A percentile compares a stretch with the other conserved stretches of the same genome.
These are phyloP conservation scores for Neofusicoccum laricinum DNA, from an alignment of 2,329 filamentous ascomycete species.

Conservation along the genomic window DNA sequence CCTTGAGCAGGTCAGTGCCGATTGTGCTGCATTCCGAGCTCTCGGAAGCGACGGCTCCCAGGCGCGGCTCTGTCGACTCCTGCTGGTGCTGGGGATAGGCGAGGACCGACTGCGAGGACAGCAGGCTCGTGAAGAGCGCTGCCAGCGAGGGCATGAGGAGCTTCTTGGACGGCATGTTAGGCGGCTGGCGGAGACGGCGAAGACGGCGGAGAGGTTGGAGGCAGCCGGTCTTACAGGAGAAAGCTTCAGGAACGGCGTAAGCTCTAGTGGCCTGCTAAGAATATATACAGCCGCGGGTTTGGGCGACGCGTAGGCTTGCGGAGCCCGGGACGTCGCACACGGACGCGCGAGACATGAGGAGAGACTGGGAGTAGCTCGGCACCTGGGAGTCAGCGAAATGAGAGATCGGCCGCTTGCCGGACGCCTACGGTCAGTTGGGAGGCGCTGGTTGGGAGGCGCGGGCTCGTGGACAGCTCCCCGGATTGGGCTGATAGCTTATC, in stretches of 20 bases:
- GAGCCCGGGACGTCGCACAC: not conserved
- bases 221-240: not conserved
- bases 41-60: conserved; percentile 48
- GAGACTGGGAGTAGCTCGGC: not conserved
- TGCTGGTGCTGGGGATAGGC: not conserved
- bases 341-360: not conserved
- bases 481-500: not conserved
- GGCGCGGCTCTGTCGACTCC: conserved; percentile 12
- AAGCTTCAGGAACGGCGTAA: not conserved
- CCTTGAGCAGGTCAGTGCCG: conserved; percentile 44
- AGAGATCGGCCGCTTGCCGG: not conserved
- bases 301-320: not conserved
- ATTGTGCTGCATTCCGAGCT: conserved; percentile 45
- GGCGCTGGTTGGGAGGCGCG: not conserved
- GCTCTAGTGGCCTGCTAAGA: not conserved
- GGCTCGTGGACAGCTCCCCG: not conserved
- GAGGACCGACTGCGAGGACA: conserved; percentile 7
- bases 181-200: not conserved
- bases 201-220: not conserved
- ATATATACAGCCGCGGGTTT: not conserved
- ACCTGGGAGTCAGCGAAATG: not conserved
- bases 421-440: not conserved
- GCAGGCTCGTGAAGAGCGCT: conserved; percentile 13
- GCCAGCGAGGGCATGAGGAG: conserved; percentile 13
- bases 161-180: conserved; percentile 10